Base-by-base conservation (phyloP, 2,329 filamentous ascomycete genomes). In the Amauroascus verrucosus region DNA sequence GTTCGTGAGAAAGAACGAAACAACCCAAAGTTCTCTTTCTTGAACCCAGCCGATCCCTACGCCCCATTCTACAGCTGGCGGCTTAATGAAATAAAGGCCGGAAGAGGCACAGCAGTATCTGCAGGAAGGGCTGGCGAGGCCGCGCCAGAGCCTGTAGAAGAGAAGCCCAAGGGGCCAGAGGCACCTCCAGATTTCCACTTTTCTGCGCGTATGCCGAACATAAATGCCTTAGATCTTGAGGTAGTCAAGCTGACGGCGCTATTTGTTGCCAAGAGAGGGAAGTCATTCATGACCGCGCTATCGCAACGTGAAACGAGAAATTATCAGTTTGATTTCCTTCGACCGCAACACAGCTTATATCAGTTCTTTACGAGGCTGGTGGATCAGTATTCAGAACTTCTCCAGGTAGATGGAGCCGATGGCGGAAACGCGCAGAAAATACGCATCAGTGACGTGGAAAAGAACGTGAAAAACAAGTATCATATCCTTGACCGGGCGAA, bases 201-300 rank as follows among this genome's bases (percentile, higher is more conserved):
- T 73, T 95, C 88, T 53, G 90, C 93, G 61, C 86, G 90, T 67
- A 95, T 97, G 88, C 93, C 93, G 54, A 91, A 90, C 61, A 95
- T 98, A 72, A 95, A 85, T 71, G 88, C 94, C 59, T 87, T 95
- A 70, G 93, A 98, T 76, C 74, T 97, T 57, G 82, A 83, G 51
- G 76, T 84, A 22, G 73, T 83, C 55, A 79, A 77, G 58, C 72
- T 95, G 64, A 95, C 91, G 33, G 93, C 93, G 18, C 76, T 95
- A 24, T 96, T 93, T 70, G 88, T 91, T 48, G 93, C 93, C 50
- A 90, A 91, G 71, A 91, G 95, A 64, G 93, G 93, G 13, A 84
- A 90, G 57, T 83, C 85, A 57, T 98, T 93, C 72, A 88, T 95
- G 80, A 96, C 89, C 20, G 81, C 85, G 52, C 75, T 98, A 58